A percentile compares a stretch with the other conserved stretches of the same genome.
Evolutionary conservation across 306 rosid genomes (phyloP).

Genomic region (Prunus armeniaca): DNA sequence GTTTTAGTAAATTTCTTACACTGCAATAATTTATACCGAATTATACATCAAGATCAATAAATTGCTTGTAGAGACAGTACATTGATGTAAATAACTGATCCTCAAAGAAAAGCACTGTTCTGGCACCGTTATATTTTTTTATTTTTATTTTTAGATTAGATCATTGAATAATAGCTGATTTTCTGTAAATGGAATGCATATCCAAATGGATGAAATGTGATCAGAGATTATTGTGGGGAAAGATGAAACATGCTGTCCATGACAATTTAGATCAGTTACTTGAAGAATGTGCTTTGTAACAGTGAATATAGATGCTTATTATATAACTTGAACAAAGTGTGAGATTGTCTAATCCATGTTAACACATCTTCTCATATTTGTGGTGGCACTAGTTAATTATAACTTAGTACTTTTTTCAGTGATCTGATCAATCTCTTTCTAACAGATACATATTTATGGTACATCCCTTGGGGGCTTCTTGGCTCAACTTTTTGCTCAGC

Average conservation of each 20-base stretch:
- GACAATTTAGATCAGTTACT: not conserved
- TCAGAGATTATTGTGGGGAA: not conserved
- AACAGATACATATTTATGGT: conserved; percentile 96
- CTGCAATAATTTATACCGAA: not conserved
- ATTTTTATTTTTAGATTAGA: not conserved
- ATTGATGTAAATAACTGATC: not conserved
- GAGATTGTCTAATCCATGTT: not conserved
- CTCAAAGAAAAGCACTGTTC: not conserved
- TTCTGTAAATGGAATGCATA: too few relatives aligned
- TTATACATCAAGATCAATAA: not conserved
- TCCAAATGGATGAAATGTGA: not conserved
- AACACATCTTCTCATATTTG: not conserved
- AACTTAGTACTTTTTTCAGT: conserved; percentile 14
- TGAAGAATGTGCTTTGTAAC: not conserved
- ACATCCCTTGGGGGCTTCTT: conserved; percentile 98
- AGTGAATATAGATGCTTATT: not conserved
- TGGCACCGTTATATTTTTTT: not conserved
- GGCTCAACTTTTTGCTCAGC: conserved; percentile 96
- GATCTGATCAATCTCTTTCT: conserved; percentile 23
- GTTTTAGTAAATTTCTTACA: not conserved
- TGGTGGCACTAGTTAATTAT: conserved; percentile 7
- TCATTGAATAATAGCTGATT: not conserved
- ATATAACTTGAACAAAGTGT: not conserved
- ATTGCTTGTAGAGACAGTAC: not conserved
- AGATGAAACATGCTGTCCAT: not conserved